Percentiles rank a stretch among this genome's conserved stretches.
Conservation (phyloP, 352 stramenopile genomes). For the Halophytophthora batemanensis region DNA sequence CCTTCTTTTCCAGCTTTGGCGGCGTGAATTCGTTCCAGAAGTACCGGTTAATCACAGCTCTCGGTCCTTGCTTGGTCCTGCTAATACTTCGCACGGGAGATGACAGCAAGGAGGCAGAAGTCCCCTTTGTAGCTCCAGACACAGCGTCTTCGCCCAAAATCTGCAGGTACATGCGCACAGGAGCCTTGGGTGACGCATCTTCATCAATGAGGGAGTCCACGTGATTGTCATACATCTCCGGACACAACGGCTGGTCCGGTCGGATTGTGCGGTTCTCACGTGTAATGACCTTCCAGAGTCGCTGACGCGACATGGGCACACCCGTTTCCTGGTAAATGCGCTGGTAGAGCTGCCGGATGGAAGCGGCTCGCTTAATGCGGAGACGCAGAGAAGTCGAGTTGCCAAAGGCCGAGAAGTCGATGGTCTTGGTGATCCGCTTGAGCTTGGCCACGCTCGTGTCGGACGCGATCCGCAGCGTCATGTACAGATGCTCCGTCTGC, state of each 20-base stretch:
- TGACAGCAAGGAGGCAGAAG: conserved; percentile 1
- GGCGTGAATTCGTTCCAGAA: conserved; percentile 62
- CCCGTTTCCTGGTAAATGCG: conserved; percentile 61
- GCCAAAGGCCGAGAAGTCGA: conserved; percentile 76
- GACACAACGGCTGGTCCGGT: conserved; percentile 55
- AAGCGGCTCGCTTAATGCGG: conserved; percentile 57
- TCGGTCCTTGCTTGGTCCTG: conserved; percentile 3
- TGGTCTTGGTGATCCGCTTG: conserved; percentile 68
- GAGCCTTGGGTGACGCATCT: conserved; percentile 58
- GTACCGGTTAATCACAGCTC: conserved; percentile 39
- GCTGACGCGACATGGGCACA: conserved; percentile 58
- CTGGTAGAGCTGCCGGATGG: conserved; percentile 64
- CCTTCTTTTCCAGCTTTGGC: conserved; percentile 23
- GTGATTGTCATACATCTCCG: conserved; percentile 35
- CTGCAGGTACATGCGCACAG: conserved; percentile 74
- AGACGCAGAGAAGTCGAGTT: conserved; percentile 59
- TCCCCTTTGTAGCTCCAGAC: conserved; percentile 1
- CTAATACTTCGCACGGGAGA: conserved; percentile 2
- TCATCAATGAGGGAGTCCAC: conserved; percentile 73
- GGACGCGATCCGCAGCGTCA: conserved; percentile 75
- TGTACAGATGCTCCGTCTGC: conserved; percentile 81
- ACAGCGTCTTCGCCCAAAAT: conserved; percentile 34
- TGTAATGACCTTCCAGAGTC: conserved; percentile 84
- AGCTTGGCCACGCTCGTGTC: conserved; percentile 65
- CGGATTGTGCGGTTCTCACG: conserved; percentile 81